phyloP scores from a whole-genome alignment of 2,329 filamentous ascomycete genomes.

The Talaromyces sp. region DNA sequence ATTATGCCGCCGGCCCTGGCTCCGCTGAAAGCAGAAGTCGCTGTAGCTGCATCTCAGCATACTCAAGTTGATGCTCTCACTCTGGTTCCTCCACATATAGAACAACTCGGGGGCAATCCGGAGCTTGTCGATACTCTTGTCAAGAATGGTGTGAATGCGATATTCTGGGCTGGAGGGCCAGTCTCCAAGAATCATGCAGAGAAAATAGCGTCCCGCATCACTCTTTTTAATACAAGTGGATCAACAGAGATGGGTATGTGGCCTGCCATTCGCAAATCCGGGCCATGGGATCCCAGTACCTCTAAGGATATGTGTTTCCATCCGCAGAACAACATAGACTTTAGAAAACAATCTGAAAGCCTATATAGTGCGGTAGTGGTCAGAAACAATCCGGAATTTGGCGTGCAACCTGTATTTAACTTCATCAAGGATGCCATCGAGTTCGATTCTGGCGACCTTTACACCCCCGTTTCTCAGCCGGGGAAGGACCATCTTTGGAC shows the following conservation, averaged over 20 bases:
- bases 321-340: constrained; percentile 1
- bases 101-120: constrained; percentile 14
- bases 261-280: constrained; percentile 5
- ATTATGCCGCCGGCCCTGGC: constrained; percentile 15
- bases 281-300: constrained; percentile 4
- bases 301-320: constrained; percentile 6
- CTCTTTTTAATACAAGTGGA: not conserved
- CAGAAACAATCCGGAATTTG: not conserved
- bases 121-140: constrained; percentile 11
- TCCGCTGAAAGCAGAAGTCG: not conserved
- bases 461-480: constrained; percentile 1
- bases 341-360: not conserved
- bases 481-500: constrained; percentile 9
- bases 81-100: constrained; percentile 14
- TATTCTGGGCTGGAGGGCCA: constrained; percentile 6
- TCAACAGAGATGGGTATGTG: constrained; percentile 9
- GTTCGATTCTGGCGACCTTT: constrained; percentile 13
- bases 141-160: not conserved
- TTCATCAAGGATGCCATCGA: not conserved
- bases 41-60: constrained; percentile 12
- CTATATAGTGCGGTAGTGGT: constrained; percentile 7
- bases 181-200: not conserved
- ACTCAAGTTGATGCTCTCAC: constrained; percentile 6
- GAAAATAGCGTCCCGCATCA: not conserved
- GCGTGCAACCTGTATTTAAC: constrained; percentile 9